Base-by-base conservation (phyloP, 768 basidiomycete genomes). In the Steccherinum ochraceum region DNA sequence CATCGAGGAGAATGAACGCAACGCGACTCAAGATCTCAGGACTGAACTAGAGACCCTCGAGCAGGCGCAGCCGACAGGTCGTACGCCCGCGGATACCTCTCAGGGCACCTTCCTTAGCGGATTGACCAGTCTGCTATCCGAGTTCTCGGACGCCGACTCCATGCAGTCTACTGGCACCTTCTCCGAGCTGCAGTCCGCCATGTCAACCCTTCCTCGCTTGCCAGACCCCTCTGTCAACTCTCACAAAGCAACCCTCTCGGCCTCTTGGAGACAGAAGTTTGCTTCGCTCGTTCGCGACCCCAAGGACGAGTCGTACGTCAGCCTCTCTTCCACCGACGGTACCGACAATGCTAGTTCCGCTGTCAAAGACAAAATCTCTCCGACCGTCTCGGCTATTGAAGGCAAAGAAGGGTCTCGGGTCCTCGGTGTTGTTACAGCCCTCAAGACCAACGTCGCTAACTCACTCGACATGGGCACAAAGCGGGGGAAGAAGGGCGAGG, bases 1-100 rank as follows among this genome's bases (percentile, higher is more conserved):
- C 53, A 49, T 49, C 20, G 58, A 52, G 55, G 52, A 48, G 24
- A 48, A 30, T 24, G 58, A 56, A 53, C 48, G 41, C 43, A 25
- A 35, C 30, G 49, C 47, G 42, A 56, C 55, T 43, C 40, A 43
- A 27, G 53, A 51, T 35, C 54, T 58, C 24, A n/a, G 46, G 40
- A 21, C 23, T 43, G 50, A 45, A 23, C 23, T 52, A 19, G 45
- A 30, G 20, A 40, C 10, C 27, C 41, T 26, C 26, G 47, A 48
- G 21, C 47, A 30, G 16, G 47, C n/a, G n/a, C 27, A 48, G 24
- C 12, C 39, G 39, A 40, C 39, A 12, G 12, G 12, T 40, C 39
- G 39, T 40, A 40, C n/a, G 12, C 39, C n/a, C n/a, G 12, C n/a
- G 12, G n/a, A n/a, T 40, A 19, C 42, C 7, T 18, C 5, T 7